A percentile compares a stretch with the other conserved stretches of the same genome.
Evolutionary conservation across 176 grass and related monocot species (phyloP).

Genomic region (Ensete glaucum): DNA sequence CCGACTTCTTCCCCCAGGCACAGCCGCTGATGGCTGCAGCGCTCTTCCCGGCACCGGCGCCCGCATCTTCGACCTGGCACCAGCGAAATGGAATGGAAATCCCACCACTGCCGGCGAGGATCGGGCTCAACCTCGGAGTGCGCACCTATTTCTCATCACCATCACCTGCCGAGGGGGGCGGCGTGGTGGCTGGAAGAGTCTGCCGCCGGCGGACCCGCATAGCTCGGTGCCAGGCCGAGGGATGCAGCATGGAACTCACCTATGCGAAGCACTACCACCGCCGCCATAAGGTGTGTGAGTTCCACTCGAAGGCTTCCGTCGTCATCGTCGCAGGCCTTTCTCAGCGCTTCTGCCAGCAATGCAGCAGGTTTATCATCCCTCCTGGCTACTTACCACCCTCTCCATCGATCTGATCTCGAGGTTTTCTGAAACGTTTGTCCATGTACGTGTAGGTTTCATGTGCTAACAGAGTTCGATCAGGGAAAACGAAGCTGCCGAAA

Average conservation of each 20-base stretch:
- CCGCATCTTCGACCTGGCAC: background rate
- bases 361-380: constrained; percentile 4
- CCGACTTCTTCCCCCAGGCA: background rate
- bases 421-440: background rate
- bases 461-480: background rate
- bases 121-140: constrained; percentile 15
- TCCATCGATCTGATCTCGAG: background rate
- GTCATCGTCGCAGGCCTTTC: constrained; percentile 11
- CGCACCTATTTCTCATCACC: constrained; percentile 18
- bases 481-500: constrained; percentile 6
- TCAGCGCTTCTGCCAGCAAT: constrained; percentile 21
- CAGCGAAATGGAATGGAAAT: constrained; percentile 2
- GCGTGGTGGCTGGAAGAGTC: background rate
- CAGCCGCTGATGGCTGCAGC: constrained; percentile 2
- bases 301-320: constrained; percentile 14
- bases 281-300: constrained; percentile 22
- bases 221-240: constrained; percentile 13
- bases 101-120: constrained; percentile 5
- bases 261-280: constrained; percentile 21
- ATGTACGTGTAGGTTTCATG: background rate
- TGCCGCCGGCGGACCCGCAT: constrained; percentile 4
- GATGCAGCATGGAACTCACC: constrained; percentile 11
- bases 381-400: background rate
- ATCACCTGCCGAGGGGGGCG: background rate
- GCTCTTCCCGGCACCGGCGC: background rate